Percentiles rank a stretch among this genome's conserved stretches.
Conservation (phyloP, 768 basidiomycete genomes). For the Epithele typhae region DNA sequence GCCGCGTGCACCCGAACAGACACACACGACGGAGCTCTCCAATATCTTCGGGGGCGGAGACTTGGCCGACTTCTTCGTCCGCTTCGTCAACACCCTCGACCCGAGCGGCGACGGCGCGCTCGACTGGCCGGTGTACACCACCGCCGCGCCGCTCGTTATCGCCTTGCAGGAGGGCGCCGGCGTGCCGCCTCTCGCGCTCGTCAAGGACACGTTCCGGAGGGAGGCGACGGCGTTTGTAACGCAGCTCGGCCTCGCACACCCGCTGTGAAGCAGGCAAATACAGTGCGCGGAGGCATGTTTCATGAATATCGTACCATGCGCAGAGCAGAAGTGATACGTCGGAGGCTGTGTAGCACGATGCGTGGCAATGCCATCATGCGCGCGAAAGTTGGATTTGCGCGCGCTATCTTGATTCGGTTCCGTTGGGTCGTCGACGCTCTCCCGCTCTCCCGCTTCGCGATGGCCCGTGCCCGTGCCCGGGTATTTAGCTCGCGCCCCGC, state of each 20-base stretch:
- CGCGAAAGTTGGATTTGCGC: no score
- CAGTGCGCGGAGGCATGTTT: no score
- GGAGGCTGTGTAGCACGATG: no score
- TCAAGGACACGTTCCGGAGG: slow-evolving; percentile 40
- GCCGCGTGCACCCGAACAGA: slow-evolving; percentile 20
- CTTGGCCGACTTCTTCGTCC: slow-evolving; percentile 43
- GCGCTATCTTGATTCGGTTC: no score
- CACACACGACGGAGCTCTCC: slow-evolving; percentile 40
- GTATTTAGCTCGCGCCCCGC: neutral
- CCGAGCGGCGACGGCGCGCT: slow-evolving; percentile 32
- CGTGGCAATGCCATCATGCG: no score
- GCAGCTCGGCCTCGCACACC: neutral
- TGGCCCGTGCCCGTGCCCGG: no score
- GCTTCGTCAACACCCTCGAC: slow-evolving; percentile 38
- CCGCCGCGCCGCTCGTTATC: neutral
- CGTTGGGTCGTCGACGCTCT: no score
- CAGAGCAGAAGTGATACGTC: no score
- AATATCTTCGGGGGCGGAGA: slow-evolving; percentile 39
- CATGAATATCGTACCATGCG: no score
- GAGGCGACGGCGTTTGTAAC: slow-evolving; percentile 27
- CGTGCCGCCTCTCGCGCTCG: slow-evolving; percentile 31
- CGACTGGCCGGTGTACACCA: slow-evolving; percentile 16
- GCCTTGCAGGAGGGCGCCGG: slow-evolving; percentile 23
- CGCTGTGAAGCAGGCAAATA: neutral
- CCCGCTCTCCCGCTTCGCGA: no score